Evolutionary conservation across 2,329 filamentous ascomycete genomes (phyloP), one percentile per base, ranked within the genome.

Genomic region (Verticillium klebahnii): DNA sequence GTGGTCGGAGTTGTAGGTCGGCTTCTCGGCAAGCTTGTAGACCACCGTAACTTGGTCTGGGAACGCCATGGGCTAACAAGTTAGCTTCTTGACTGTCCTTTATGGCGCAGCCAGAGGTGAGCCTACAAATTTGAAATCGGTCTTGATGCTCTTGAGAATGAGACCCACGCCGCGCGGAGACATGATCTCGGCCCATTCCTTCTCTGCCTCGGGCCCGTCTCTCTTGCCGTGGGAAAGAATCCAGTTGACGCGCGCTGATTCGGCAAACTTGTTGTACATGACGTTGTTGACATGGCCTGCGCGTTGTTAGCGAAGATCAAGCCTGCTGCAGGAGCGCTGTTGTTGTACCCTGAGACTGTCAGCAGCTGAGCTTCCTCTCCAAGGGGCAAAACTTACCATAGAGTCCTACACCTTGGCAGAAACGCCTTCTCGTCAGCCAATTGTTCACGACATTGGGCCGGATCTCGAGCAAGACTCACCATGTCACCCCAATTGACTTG

Each of bases 101-200:
- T 6, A 55, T 50, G 25, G 29, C 15, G 32, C 14, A 17, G 4
- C 4, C 12, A 34, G 39, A 29, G 45, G 36, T 25, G 23, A 15
- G 81, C 89, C 66, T 72, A 95, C 92, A 77, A 96, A 93, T 77
- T 97, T 97, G 75, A 90, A 97, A 67, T 96, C 89, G 0, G 90
- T 88, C 68, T 84, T 89, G 67, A 97, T 92, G 67, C 88, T 92
- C 68, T 87, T 85, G 70, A 97, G 75, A 63, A 97, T 95, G 61
- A 97, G 73, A 0, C 93, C 93, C 19, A 87, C 79, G 1, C 84
- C 83, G 29, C 77, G 82, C 0, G 89, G 86, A 15, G 83, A 87
- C 78, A 90, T 85, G 50, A 96, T 77, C 57, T 89, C 83, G 15
- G 77, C 74, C 92, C 93, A 97, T 64, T 85, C 78, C 52, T 79